Base-by-base conservation (phyloP, 2,329 filamentous ascomycete genomes). In the Epicoccum sorghinum region DNA sequence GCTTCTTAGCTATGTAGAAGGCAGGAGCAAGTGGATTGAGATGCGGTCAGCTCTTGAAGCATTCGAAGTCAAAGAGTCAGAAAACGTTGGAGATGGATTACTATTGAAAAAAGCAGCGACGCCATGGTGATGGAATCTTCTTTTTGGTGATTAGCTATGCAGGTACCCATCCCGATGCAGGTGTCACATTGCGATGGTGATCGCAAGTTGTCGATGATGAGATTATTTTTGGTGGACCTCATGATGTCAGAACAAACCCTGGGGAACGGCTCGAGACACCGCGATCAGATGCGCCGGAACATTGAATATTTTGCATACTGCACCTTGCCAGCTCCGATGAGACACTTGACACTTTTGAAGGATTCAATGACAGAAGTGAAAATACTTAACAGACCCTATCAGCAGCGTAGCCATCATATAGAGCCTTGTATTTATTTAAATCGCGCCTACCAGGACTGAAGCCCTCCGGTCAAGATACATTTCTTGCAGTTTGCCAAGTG, bases 241-340 rank as follows among this genome's bases (percentile, higher is more conserved):
- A 58, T 58, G 55, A 58, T 55, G 55, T 58, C 55, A 57, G 47
- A 29, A 55, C 29, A 3, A 29, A 9, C 33, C 30, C 42, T 18
- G 22, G 13, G n/a, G 18, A 38, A 41, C 37, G 41, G 42, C 36
- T 50, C 29, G 10, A n/a, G 24, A 37, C 37, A 46, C 41, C 40
- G 49, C 32, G 41, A 49, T 37, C 24, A 53, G 25, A 37, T 32
- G 27, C 6, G 24, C 12, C 39, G 24, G 30, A 13, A 9, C n/a
- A 5, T 5, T 7, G 23, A 7, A 32, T 29, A 9, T 29, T 29
- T 29, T 29, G 27, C 27, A 29, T 29, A 8, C n/a, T n/a, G n/a
- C n/a, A n/a, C n/a, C n/a, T n/a, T n/a, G n/a, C n/a, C n/a, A n/a
- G n/a, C n/a, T n/a, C n/a, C n/a, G n/a, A n/a, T n/a, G n/a, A n/a